These are phyloP conservation scores for Entamoeba invadens DNA, from an alignment of 208 protist genomes.

Conservation along the genomic window DNA sequence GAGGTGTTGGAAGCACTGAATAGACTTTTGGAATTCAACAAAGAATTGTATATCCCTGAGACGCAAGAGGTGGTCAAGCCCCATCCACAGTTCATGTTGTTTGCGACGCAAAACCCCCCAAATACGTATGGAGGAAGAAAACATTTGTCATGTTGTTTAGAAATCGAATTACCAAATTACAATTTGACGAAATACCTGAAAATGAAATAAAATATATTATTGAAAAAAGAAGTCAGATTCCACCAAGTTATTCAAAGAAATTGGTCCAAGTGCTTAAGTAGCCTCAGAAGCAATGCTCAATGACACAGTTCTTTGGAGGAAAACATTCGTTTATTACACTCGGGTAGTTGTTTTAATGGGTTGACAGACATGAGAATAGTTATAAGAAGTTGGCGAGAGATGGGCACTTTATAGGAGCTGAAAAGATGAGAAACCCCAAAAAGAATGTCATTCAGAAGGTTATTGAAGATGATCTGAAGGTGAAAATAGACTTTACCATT, in stretches of 20 bases:
- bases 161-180: slow-evolving; percentile 95
- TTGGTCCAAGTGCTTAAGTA: slow-evolving; percentile 55
- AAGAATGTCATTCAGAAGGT: slow-evolving; percentile 68
- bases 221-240: slow-evolving; percentile 68
- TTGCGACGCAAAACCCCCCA: slow-evolving; percentile 99
- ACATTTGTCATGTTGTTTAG: slow-evolving; percentile 91
- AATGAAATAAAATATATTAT: slow-evolving; percentile 86
- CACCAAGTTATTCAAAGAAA: slow-evolving; percentile 64
- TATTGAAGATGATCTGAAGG: slow-evolving; percentile 49
- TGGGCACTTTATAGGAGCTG: slow-evolving; percentile 88
- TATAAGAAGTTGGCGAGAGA: slow-evolving; percentile 76
- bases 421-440: slow-evolving; percentile 78
- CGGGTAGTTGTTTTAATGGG: slow-evolving; percentile 98
- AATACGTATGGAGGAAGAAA: slow-evolving; percentile 86
- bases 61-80: slow-evolving; percentile 85
- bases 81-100: slow-evolving; percentile 91
- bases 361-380: slow-evolving; percentile 60
- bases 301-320: slow-evolving; percentile 76
- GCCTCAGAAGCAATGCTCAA: slow-evolving; percentile 60
- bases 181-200: slow-evolving; percentile 92
- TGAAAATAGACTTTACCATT: not conserved
- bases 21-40: slow-evolving; percentile 97
- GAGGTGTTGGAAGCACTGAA: slow-evolving; percentile 99
- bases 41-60: slow-evolving; percentile 94
- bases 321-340: slow-evolving; percentile 94